Evolutionary conservation across 1,284 basidiomycete species (phyloP).

Genomic region (Trichosporon sp.): DNA sequence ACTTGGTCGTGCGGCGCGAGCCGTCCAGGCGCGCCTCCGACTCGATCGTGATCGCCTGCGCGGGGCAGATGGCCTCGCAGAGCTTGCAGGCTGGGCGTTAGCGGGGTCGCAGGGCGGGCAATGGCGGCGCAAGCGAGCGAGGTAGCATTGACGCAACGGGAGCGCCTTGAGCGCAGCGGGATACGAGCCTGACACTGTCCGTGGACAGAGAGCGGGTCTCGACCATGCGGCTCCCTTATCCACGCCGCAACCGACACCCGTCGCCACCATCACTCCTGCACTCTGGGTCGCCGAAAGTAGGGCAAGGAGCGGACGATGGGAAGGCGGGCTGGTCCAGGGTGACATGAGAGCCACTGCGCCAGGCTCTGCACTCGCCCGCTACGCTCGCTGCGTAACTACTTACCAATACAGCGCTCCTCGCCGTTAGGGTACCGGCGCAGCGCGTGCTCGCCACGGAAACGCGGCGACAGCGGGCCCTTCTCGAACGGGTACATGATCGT

Average conservation of each 20-base stretch:
- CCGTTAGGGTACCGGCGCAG: slow-evolving; percentile 94
- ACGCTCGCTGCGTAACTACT: slow-evolving; percentile 27
- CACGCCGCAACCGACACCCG: neutral
- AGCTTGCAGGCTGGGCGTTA: slow-evolving; percentile 80
- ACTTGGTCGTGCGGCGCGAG: slow-evolving; percentile 93
- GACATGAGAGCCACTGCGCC: too few species aligned
- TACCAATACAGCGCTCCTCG: slow-evolving; percentile 98
- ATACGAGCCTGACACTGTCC: neutral
- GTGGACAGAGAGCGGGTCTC: neutral
- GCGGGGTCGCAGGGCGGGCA: neutral
- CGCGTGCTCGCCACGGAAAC: slow-evolving; percentile 99
- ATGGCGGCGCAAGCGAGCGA: neutral
- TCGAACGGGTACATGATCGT: slow-evolving; percentile 89
- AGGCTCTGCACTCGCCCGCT: neutral
- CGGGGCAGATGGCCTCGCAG: slow-evolving; percentile 98
- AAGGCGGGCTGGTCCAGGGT: too few species aligned
- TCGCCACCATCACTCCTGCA: neutral
- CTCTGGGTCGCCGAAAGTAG: too few species aligned
- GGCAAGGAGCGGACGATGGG: too few species aligned
- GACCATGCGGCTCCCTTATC: neutral
- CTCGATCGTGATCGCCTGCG: slow-evolving; percentile 99
- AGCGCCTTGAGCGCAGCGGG: neutral
- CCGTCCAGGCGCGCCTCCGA: slow-evolving; percentile 94
- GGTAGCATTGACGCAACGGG: too few species aligned
- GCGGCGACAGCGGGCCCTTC: slow-evolving; percentile 94